Conservation (phyloP, 805 yeast genomes). For the Pachysolen tannophilus region DNA sequence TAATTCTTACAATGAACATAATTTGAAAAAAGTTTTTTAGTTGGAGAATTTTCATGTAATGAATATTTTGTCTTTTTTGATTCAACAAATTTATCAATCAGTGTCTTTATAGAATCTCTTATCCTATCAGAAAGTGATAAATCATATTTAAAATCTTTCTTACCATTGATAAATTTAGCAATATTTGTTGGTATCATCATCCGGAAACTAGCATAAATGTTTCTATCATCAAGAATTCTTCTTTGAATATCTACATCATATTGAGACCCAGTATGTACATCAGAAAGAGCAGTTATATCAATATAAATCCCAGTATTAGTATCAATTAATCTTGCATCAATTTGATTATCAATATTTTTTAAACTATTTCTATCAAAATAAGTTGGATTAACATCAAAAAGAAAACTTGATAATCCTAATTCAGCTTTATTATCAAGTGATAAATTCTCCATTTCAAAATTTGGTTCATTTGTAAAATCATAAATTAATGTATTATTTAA, state of each 20-base stretch:
- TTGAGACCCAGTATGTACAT: constrained; percentile 14
- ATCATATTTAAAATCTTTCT: background rate
- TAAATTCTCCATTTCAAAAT: constrained; percentile 43
- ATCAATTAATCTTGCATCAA: constrained; percentile 57
- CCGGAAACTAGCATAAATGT: constrained; percentile 2
- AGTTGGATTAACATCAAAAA: constrained; percentile 6
- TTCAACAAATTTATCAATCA: constrained; percentile 1
- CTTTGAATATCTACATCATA: constrained; percentile 1
- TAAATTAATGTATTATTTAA: constrained; percentile 37
- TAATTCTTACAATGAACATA: constrained; percentile 9
- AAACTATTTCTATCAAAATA: constrained; percentile 36
- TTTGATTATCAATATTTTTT: constrained; percentile 39
- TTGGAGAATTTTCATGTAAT: constrained; percentile 1
- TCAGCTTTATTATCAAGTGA: constrained; percentile 24
- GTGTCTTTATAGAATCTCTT: background rate
- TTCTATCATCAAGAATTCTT: constrained; percentile 5
- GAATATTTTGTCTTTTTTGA: constrained; percentile 1
- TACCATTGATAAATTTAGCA: constrained; percentile 1
- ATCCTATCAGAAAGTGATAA: constrained; percentile 1
- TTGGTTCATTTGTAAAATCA: constrained; percentile 24
- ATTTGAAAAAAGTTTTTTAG: constrained; percentile 1
- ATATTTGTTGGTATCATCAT: constrained; percentile 5
- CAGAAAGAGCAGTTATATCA: constrained; percentile 50
- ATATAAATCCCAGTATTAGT: constrained; percentile 51
- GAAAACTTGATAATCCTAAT: constrained; percentile 17